Conservation (phyloP, 1,284 basidiomycete species). For the Vanrija sp. region DNA sequence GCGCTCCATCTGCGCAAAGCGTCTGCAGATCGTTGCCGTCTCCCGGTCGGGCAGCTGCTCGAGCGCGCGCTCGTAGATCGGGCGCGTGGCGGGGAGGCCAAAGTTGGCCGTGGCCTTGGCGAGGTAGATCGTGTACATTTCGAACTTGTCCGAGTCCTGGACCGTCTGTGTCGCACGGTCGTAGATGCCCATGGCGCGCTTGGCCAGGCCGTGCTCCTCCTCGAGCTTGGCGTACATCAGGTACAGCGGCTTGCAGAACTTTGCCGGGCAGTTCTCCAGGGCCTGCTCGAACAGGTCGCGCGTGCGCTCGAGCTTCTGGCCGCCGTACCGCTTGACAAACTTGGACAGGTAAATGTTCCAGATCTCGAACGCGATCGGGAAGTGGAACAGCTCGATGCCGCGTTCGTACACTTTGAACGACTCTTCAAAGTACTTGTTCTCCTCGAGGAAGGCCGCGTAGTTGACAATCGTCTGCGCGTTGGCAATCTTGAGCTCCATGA, state of each 20-base stretch:
- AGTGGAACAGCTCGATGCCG: conserved; percentile 95
- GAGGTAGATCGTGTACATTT: conserved; percentile 97
- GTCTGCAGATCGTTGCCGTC: conserved; percentile 95
- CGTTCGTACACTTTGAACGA: conserved; percentile 99
- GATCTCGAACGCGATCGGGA: conserved; percentile 96
- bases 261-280: conserved; percentile 89
- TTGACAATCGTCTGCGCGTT: conserved; percentile 97
- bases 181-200: conserved; percentile 92
- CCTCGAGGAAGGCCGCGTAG: conserved; percentile 93
- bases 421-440: conserved; percentile 97
- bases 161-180: conserved; percentile 87
- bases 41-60: conserved; percentile 87
- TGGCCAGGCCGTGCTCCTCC: conserved; percentile 91
- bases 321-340: conserved; percentile 94
- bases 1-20: conserved; percentile 91
- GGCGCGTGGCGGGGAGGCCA: conserved; percentile 89
- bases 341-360: conserved; percentile 99
- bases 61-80: conserved; percentile 95
- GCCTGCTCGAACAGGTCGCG: conserved; percentile 98
- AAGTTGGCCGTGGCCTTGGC: conserved; percentile 95
- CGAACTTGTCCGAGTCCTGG: conserved; percentile 85
- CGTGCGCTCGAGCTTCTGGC: conserved; percentile 87
- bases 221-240: conserved; percentile 93
- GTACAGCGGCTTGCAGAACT: conserved; percentile 91
- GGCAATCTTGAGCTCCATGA: conserved; percentile 95